Base-by-base conservation (phyloP, 768 basidiomycete species). In the Calocera viscosa region DNA sequence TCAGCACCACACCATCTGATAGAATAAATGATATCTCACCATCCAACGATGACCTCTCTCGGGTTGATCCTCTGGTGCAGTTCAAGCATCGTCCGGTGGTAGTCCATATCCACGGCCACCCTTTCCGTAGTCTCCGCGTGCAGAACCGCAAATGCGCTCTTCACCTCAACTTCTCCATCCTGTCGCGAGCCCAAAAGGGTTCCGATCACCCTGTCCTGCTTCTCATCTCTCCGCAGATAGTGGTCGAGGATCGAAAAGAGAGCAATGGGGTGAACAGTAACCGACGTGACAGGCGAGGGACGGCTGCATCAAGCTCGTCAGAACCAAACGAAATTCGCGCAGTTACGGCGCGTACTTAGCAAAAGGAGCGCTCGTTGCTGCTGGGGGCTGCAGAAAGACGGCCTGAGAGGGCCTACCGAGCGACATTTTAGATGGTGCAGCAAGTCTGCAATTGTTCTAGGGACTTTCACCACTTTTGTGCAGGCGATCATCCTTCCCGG, bases 241-340 rank as follows among this genome's bases (percentile, higher is more conserved):
- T 97, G 94, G 78, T 96, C 94, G 71, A 98, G 86, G 80, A 97
- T 91, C 65, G 92, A 88, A 76, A 96, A 91, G 63, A 98, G 85
- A 2, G 91, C 93, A 64, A 91, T 88, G 14, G 95, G 94, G 75
- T 94, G 91, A 68, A 97, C 83, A 63, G 87, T 90, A 67, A 96
- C 83, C 49, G 80, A 82, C 33, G 84, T 60, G 53, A 60, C 53
- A 32, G 53, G 53, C 26, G 22, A 32, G 8, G 53, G 53, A 32
- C 53, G 53, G 53, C 53, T 60, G 10, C 53, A 60, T 16, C 53
- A 19, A 32, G 10, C 19, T 47, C 8, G 53, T 60, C 53, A 60
- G 53, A 5, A 60, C 14, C 53, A 60, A 60, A 2, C 8, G 2
- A 5, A 10, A 10, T 5, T 60, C 10, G 10, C 2, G 24, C 19